A percentile compares a stretch with the other conserved stretches of the same genome.
Conservation (phyloP, 495 filamentous ascomycete genomes). For the Penicillium roqueforti region DNA sequence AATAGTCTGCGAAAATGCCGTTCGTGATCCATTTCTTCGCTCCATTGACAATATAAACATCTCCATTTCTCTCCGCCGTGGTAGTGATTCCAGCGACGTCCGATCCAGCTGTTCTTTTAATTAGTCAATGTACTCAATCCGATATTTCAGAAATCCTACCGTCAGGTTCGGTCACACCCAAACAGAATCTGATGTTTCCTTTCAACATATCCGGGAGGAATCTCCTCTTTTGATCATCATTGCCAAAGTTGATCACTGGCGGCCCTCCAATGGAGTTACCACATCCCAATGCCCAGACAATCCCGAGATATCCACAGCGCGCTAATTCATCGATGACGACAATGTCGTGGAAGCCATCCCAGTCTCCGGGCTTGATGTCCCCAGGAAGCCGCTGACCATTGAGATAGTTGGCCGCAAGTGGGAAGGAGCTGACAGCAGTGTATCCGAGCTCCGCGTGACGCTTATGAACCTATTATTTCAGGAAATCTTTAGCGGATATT, state of each 20-base stretch:
- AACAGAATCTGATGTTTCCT: constrained; percentile 40
- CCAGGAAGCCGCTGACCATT: constrained; percentile 27
- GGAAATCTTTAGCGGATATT: no score
- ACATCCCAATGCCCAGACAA: constrained; percentile 41
- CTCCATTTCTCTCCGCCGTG: constrained; percentile 35
- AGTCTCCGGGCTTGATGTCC: constrained; percentile 28
- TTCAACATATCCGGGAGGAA: constrained; percentile 42
- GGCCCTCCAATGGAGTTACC: constrained; percentile 46
- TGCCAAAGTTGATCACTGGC: constrained; percentile 45
- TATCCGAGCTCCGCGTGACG: constrained; percentile 22
- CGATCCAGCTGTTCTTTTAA: no score
- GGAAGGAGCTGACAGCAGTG: constrained; percentile 21
- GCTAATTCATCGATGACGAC: constrained; percentile 41
- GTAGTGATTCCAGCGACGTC: constrained; percentile 49
- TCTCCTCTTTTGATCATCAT: constrained; percentile 37
- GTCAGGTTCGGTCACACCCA: constrained; percentile 49
- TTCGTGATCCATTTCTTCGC: constrained; percentile 53
- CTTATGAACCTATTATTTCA: constrained; percentile 14
- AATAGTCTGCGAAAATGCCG: constrained; percentile 42
- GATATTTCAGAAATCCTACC: no score
- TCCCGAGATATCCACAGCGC: constrained; percentile 34
- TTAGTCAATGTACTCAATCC: no score
- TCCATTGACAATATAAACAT: constrained; percentile 48
- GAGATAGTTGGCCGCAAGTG: constrained; percentile 18
- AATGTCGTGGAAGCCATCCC: constrained; percentile 40